phyloP scores from a whole-genome alignment of 495 filamentous ascomycete species.

The Trichoderma reesei region DNA sequence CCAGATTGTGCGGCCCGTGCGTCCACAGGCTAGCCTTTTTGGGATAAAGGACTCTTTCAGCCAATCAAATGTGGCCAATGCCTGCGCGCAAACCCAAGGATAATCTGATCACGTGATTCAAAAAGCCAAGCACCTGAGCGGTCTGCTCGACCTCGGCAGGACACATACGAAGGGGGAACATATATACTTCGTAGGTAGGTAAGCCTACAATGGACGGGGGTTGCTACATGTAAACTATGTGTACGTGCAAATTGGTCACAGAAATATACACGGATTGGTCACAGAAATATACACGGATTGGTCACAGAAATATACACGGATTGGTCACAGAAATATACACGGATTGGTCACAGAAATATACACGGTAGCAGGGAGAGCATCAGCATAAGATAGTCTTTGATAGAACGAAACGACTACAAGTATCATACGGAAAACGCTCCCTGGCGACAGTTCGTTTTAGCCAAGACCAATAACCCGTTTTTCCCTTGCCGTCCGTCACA shows the following conservation, averaged over 20 bases:
- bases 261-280: no score
- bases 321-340: no score
- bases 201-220: no score
- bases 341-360: no score
- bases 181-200: not conserved
- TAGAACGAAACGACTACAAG: not conserved
- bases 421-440: conserved; percentile 4
- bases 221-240: no score
- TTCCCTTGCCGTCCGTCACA: not conserved
- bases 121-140: not conserved
- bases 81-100: no score
- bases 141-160: not conserved
- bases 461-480: not conserved
- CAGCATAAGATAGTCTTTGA: not conserved
- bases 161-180: not conserved
- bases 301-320: no score
- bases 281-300: no score
- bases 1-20: not conserved
- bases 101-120: no score
- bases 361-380: no score
- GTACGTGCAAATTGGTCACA: no score
- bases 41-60: not conserved
- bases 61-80: not conserved
- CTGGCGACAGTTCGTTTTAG: conserved; percentile 4
- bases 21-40: not conserved